phyloP scores from a whole-genome alignment of 2,329 filamentous ascomycete genomes.

The Scedosporium aurantiacum region DNA sequence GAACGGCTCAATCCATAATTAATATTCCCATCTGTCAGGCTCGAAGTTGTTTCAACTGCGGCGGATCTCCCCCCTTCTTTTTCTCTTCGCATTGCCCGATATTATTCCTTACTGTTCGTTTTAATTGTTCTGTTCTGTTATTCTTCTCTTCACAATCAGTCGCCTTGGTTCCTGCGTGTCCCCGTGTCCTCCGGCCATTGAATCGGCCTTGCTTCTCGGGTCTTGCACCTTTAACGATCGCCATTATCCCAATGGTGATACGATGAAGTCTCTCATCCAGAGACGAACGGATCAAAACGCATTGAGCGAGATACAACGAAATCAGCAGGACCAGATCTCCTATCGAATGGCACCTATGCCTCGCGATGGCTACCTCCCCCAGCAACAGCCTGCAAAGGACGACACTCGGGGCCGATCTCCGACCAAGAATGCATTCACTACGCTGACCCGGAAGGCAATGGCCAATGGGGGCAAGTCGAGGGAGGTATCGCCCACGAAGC shows the following conservation, averaged over 20 bases:
- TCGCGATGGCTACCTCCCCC: constrained; percentile 23
- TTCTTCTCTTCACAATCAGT: neutral
- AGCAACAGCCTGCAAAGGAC: constrained; percentile 23
- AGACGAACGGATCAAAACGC: constrained; percentile 22
- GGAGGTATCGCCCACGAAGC: constrained; percentile 46
- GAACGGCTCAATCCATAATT: neutral
- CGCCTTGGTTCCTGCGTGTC: neutral
- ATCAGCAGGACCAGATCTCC: constrained; percentile 30
- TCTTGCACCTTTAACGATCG: neutral
- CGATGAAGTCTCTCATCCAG: constrained; percentile 6
- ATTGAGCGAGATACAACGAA: constrained; percentile 46
- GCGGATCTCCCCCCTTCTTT: neutral
- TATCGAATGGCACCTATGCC: constrained; percentile 2
- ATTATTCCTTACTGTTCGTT: neutral
- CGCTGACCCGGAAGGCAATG: constrained; percentile 33
- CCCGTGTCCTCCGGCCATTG: neutral
- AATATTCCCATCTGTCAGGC: neutral
- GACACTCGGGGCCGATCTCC: constrained; percentile 22
- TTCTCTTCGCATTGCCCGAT: neutral
- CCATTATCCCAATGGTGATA: neutral
- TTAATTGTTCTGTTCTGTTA: neutral
- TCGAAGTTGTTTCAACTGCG: neutral
- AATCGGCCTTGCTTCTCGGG: neutral
- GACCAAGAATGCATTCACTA: constrained; percentile 32
- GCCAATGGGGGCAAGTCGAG: constrained; percentile 24